Conservation (phyloP, 73 alveolate species). For the Uronychia binucleata region DNA sequence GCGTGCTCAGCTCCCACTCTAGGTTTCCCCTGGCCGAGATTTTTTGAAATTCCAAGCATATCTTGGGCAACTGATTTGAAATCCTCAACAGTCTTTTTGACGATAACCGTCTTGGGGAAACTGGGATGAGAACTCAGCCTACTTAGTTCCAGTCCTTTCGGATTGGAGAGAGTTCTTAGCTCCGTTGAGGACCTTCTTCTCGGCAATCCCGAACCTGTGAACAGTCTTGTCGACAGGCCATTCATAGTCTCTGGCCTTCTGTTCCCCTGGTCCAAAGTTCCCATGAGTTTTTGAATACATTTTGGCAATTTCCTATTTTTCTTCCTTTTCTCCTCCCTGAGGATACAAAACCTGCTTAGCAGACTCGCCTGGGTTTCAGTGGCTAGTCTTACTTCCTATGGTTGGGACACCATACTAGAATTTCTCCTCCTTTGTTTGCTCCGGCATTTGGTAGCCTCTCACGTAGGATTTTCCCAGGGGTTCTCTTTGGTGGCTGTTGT, state of each 20-base stretch:
- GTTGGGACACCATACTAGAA: constrained; percentile 84
- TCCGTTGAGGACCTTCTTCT: constrained; percentile 73
- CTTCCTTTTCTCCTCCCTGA: constrained; percentile 63
- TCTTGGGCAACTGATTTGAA: constrained; percentile 77
- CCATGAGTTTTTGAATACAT: constrained; percentile 83
- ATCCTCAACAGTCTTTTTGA: constrained; percentile 85
- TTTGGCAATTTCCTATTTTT: constrained; percentile 42
- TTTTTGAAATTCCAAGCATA: constrained; percentile 82
- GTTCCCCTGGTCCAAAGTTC: constrained; percentile 83
- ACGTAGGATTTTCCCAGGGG: constrained; percentile 76
- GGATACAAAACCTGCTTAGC: constrained; percentile 81
- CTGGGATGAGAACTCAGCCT: background rate
- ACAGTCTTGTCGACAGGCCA: constrained; percentile 70
- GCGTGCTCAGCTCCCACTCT: constrained; percentile 56
- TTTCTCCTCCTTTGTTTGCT: constrained; percentile 38
- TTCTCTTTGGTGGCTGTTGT: constrained; percentile 77
- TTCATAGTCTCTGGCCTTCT: constrained; percentile 72
- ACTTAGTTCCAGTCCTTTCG: constrained; percentile 65
- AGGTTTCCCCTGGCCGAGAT: constrained; percentile 73
- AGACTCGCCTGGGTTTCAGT: constrained; percentile 12
- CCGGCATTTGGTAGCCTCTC: constrained; percentile 81
- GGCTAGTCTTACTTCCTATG: background rate
- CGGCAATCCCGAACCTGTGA: constrained; percentile 82
- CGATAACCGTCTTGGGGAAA: constrained; percentile 82
- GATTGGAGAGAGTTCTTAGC: constrained; percentile 78